These are phyloP conservation scores for Aulographum hederae DNA, from an alignment of 2,329 filamentous ascomycete species.

Conservation along the genomic window DNA sequence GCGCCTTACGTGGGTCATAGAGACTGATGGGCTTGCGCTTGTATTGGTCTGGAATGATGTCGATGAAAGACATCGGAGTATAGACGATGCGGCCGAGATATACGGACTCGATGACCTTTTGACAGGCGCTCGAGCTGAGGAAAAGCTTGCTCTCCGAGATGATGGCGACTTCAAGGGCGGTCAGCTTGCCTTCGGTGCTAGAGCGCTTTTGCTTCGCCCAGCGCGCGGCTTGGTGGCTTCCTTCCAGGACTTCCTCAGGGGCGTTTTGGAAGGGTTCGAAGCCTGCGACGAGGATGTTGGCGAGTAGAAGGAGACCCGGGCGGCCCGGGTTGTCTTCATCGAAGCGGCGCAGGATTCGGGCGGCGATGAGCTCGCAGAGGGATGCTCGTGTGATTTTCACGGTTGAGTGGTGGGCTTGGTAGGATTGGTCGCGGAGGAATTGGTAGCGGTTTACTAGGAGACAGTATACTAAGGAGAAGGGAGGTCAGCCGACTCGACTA, in stretches of 20 bases:
- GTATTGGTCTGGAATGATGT: slow-evolving; percentile 73
- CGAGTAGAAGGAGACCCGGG: slow-evolving; percentile 51
- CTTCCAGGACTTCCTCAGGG: slow-evolving; percentile 43
- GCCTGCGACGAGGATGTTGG: slow-evolving; percentile 64
- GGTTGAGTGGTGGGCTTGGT: slow-evolving; percentile 60
- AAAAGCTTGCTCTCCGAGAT: slow-evolving; percentile 67
- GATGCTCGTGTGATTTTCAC: slow-evolving; percentile 62
- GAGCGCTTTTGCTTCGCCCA: slow-evolving; percentile 23
- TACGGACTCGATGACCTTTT: slow-evolving; percentile 67
- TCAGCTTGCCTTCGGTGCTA: slow-evolving; percentile 42
- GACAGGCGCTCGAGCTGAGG: slow-evolving; percentile 57
- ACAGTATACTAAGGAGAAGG: slow-evolving; percentile 55
- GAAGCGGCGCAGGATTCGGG: slow-evolving; percentile 58
- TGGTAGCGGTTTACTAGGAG: slow-evolving; percentile 66
- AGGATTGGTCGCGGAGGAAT: slow-evolving; percentile 60
- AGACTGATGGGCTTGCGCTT: slow-evolving; percentile 67
- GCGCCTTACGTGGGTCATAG: slow-evolving; percentile 59
- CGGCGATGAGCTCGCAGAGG: slow-evolving; percentile 64
- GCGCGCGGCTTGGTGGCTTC: slow-evolving; percentile 24
- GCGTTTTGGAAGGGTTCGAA: slow-evolving; percentile 79
- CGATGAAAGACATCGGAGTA: slow-evolving; percentile 63
- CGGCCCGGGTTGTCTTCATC: slow-evolving; percentile 59
- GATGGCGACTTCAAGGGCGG: slow-evolving; percentile 68
- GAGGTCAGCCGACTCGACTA: too few species aligned
- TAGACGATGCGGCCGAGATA: slow-evolving; percentile 68